Percentiles rank a stretch among this genome's conserved stretches.
These are phyloP conservation scores for Lentinula sp. DNA, from an alignment of 768 basidiomycete species.

Conservation along the genomic window DNA sequence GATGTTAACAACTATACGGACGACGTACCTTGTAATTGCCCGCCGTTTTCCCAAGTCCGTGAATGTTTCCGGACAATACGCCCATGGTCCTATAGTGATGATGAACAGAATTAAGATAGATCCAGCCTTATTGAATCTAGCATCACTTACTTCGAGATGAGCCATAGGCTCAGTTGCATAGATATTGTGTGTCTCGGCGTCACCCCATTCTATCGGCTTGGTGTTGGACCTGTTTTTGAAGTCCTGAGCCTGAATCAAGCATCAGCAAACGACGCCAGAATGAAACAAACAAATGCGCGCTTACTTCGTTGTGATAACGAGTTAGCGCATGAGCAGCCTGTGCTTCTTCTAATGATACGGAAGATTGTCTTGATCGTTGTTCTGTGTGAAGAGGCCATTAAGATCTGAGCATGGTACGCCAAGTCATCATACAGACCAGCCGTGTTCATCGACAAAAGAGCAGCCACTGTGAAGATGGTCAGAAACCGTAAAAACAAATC, in stretches of 20 bases:
- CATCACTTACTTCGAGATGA: slow-evolving; percentile 37
- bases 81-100: neutral
- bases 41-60: slow-evolving; percentile 55
- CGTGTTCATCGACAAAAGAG: slow-evolving; percentile 41
- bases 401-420: slow-evolving; percentile 10
- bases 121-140: neutral
- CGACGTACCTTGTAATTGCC: slow-evolving; percentile 34
- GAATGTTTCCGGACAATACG: slow-evolving; percentile 47
- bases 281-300: slow-evolving; percentile 4
- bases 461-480: slow-evolving; percentile 30
- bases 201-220: slow-evolving; percentile 42
- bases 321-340: slow-evolving; percentile 28
- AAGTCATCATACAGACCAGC: slow-evolving; percentile 15
- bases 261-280: neutral
- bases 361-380: slow-evolving; percentile 45
- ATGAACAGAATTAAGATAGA: neutral
- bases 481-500: slow-evolving; percentile 10
- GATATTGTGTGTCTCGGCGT: slow-evolving; percentile 33
- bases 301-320: slow-evolving; percentile 38
- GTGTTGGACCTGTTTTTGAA: slow-evolving; percentile 32
- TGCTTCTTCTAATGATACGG: slow-evolving; percentile 42
- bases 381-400: slow-evolving; percentile 17
- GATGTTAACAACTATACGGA: neutral
- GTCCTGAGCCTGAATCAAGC: slow-evolving; percentile 20
- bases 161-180: slow-evolving; percentile 35